phyloP scores from a whole-genome alignment of 164 flowering plant species.

The Vitis rupestris region DNA sequence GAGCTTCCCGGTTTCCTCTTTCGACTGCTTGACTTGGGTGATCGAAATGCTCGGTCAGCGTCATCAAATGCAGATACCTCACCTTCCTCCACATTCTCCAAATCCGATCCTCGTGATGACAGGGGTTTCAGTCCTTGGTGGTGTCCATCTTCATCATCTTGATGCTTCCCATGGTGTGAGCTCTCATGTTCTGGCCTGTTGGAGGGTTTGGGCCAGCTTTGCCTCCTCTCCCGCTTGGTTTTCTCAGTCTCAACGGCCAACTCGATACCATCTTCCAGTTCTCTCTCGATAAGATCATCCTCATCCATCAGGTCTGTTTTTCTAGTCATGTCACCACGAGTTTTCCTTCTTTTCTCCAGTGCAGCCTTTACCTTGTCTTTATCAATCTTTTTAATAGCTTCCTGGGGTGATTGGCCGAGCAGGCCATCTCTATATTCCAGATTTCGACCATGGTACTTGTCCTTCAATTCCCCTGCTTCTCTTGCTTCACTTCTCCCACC shows the following conservation, averaged over 20 bases:
- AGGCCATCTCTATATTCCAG: constrained; percentile 42
- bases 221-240: constrained; percentile 51
- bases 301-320: constrained; percentile 77
- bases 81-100: constrained; percentile 47
- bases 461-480: constrained; percentile 46
- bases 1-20: constrained; percentile 51
- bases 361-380: constrained; percentile 81
- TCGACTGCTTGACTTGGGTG: constrained; percentile 38
- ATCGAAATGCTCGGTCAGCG: constrained; percentile 20
- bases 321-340: constrained; percentile 44
- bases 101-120: too few species aligned
- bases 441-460: constrained; percentile 31
- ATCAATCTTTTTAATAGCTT: constrained; percentile 60
- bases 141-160: too few species aligned
- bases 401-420: constrained; percentile 57
- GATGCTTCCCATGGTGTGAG: too few species aligned
- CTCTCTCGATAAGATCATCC: constrained; percentile 82
- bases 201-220: constrained; percentile 32
- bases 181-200: too few species aligned
- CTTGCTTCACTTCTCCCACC: constrained; percentile 31
- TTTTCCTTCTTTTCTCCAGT: constrained; percentile 62
- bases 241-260: constrained; percentile 67
- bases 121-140: too few species aligned
- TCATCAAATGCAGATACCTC: constrained; percentile 40
- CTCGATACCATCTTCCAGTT: constrained; percentile 86